Base-by-base conservation (phyloP, 495 filamentous ascomycete genomes). In the Penicillium steckii region DNA sequence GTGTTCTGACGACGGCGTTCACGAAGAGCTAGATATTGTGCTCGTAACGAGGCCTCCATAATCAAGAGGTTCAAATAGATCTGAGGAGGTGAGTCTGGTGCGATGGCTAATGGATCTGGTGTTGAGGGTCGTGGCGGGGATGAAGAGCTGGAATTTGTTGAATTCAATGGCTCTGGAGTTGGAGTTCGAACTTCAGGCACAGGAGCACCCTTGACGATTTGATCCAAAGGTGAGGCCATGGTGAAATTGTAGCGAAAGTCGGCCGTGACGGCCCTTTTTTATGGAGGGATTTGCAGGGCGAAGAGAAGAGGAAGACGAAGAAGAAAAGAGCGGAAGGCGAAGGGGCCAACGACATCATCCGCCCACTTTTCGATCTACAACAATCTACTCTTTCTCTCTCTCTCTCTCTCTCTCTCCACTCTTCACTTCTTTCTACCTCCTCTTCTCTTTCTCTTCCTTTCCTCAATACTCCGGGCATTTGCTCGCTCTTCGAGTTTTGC, bases 41-140 rank as follows among this genome's bases (percentile, higher is more conserved):
- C 85, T 37, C 94, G 91, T 21, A 99, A 78, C 12, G 90, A 95
- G 43, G 91, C 90, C 70, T 99, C 94, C 65, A 99, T 87, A 60
- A 99, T 93, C 46, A 99, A 78, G 30, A 99, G 87, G 67, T 99
- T 99, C 59, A 97, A 82, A 74, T 97, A 99, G 61, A 97, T 96
- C 73, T 97, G 95, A n/a, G 90, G 90, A 65, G 88, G 93, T 24
- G 92, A 90, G 53, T 88, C 93, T 9, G 94, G 93, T 24, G 95
- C 82, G 33, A 85, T 81, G 49, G 86, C 85, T 42, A 91, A 77
- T 32, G 92, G 92, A 67, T 96, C 88, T 59, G 69, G 80, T 53
- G 68, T 80, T 69, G 71, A 64, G 50, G 64, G 60, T 45, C 69
- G 67, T 48, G 69, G 61, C 41, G 73, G 46, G 56, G 73, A 64